phyloP scores from a whole-genome alignment of 2,329 filamentous ascomycete species.

The Fusarium scirpi region DNA sequence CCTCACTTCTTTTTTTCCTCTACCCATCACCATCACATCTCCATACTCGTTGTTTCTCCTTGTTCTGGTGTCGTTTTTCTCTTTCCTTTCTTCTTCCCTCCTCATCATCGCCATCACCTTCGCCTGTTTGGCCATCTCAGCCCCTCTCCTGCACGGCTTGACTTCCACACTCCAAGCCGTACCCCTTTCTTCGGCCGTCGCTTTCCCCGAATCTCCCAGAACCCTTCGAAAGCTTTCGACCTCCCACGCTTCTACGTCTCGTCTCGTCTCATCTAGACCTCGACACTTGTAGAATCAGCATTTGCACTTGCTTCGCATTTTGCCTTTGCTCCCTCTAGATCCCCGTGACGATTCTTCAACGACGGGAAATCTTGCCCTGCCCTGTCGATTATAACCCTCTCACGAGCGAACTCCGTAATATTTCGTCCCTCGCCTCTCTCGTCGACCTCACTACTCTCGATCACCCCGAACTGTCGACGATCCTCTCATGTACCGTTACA shows the following conservation, averaged over 20 bases:
- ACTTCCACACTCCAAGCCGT: slow-evolving; percentile 40
- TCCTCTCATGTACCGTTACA: slow-evolving; percentile 51
- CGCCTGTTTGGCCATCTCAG: slow-evolving; percentile 42
- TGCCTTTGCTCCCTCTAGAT: slow-evolving; percentile 45
- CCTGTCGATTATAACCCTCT: slow-evolving; percentile 32
- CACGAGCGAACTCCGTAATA: slow-evolving; percentile 48
- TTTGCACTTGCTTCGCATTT: slow-evolving; percentile 46
- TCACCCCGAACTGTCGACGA: slow-evolving; percentile 38
- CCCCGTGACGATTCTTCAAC: slow-evolving; percentile 44
- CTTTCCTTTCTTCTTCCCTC: slow-evolving; percentile 39
- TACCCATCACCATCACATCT: slow-evolving; percentile 45
- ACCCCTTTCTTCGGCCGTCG: slow-evolving; percentile 51
- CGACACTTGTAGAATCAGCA: slow-evolving; percentile 46
- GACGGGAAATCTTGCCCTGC: slow-evolving; percentile 42
- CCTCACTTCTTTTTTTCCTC: slow-evolving; percentile 42
- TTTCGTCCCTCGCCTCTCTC: slow-evolving; percentile 32
- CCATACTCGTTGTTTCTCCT: slow-evolving; percentile 46
- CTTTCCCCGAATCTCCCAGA: slow-evolving; percentile 39
- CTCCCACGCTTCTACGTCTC: slow-evolving; percentile 29
- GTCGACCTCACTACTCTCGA: slow-evolving; percentile 34
- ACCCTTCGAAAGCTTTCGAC: slow-evolving; percentile 37
- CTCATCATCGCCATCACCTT: slow-evolving; percentile 49
- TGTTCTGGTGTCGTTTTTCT: slow-evolving; percentile 46
- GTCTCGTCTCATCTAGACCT: slow-evolving; percentile 44
- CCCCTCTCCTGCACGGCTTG: slow-evolving; percentile 42